Evolutionary conservation across 164 flowering plant genomes (phyloP).

Genomic region (Akebia trifoliata): DNA sequence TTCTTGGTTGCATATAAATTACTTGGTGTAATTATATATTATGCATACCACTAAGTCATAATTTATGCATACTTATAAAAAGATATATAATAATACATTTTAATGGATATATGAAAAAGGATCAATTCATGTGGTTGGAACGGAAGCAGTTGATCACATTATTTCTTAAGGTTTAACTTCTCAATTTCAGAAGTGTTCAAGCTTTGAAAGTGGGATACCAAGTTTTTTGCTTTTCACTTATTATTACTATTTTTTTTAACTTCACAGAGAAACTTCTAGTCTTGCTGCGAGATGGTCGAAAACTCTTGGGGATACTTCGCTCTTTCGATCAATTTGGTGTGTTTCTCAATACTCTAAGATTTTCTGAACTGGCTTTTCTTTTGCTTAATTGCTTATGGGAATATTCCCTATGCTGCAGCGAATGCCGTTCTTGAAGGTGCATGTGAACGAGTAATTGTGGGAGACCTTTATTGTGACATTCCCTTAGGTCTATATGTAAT

Average conservation of each 20-base stretch:
- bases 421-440: constrained; percentile 54
- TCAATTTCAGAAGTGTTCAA: too few relatives aligned
- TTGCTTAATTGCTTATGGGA: constrained; percentile 2
- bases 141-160: too few relatives aligned
- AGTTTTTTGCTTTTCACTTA: too few relatives aligned
- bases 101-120: too few relatives aligned
- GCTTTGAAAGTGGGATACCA: too few relatives aligned
- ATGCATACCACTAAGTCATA: too few relatives aligned
- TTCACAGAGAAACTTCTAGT: constrained; percentile 44
- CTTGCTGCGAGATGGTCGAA: constrained; percentile 47
- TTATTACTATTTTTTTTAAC: neutral
- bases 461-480: constrained; percentile 45
- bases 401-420: constrained; percentile 21
- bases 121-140: too few relatives aligned
- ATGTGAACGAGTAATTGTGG: constrained; percentile 48
- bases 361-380: neutral
- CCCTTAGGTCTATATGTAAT: constrained; percentile 46
- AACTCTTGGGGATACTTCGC: constrained; percentile 41
- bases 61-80: too few relatives aligned
- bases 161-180: too few relatives aligned
- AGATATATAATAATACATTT: too few relatives aligned
- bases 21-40: too few relatives aligned
- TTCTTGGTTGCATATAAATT: too few relatives aligned
- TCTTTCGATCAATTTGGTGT: constrained; percentile 52
- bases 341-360: neutral